Percentiles rank a stretch among this genome's conserved stretches.
These are phyloP conservation scores for Rhizophora apiculata DNA, from an alignment of 345 rosid species.

Conservation along the genomic window DNA sequence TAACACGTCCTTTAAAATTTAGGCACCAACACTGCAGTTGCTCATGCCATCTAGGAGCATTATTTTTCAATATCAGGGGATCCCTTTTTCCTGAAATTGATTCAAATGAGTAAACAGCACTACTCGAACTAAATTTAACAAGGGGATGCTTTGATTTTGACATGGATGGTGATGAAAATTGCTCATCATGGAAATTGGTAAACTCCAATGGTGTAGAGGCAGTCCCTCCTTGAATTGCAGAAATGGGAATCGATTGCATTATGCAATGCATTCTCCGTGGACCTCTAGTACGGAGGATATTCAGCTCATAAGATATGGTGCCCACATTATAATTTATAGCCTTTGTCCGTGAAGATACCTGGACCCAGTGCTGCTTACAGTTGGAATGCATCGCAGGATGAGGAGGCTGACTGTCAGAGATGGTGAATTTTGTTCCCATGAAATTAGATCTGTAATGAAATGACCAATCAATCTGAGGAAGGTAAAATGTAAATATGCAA, in stretches of 20 bases:
- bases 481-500: conserved; percentile 4
- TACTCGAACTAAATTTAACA: conserved; percentile 35
- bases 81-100: conserved; percentile 18
- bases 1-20: conserved; percentile 84
- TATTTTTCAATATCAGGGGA: conserved; percentile 67
- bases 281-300: conserved; percentile 77
- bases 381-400: conserved; percentile 27
- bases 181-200: conserved; percentile 19
- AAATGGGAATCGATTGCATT: conserved; percentile 53
- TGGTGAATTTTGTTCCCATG: conserved; percentile 80
- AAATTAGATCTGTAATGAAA: conserved; percentile 73
- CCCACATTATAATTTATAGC: conserved; percentile 44
- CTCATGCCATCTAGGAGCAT: conserved; percentile 96
- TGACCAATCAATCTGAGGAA: conserved; percentile 13
- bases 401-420: conserved; percentile 61
- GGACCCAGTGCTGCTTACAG: conserved; percentile 31
- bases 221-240: conserved; percentile 59
- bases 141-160: conserved; percentile 40
- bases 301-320: conserved; percentile 66
- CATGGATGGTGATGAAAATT: conserved; percentile 15
- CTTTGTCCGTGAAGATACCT: conserved; percentile 42
- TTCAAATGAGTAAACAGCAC: conserved; percentile 22
- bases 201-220: conserved; percentile 52
- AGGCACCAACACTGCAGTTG: conserved; percentile 95
- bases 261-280: conserved; percentile 87